Evolutionary conservation across 2,329 filamentous ascomycete species (phyloP), one percentile per base, ranked within the genome.

Genomic region (Cryphonectria japonica): DNA sequence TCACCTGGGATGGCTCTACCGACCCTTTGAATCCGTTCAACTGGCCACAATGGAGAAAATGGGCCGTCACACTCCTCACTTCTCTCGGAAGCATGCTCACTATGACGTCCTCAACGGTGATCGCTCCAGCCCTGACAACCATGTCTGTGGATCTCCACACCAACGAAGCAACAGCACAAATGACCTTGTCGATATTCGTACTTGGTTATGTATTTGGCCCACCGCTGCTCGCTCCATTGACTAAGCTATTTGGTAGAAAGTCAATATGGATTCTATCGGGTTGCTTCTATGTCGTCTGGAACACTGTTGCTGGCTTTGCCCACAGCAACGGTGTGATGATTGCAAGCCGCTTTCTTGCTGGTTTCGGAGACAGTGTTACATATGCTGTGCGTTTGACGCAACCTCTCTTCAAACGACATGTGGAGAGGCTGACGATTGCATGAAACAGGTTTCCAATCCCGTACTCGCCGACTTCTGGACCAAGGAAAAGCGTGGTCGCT

Each of bases 11-110:
- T 9, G 41, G 71, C 26, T 57, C 67, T 0, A 54, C 69, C 14
- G 73, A 74, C 46, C 70, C 74, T n/a, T 22, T 66, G 22, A 61
- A 74, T 32, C 74, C 73, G 2, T 72, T 73, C 66, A 75, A 74
- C 63, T 75, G 74, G 74, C 37, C 68, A 6, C 29, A 67, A 2
- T 67, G 29, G 61, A 70, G 69, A 61, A 74, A 75, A 41, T 39
- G 72, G 62, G 46, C 69, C 2, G 77, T 78, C 37, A 77, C 74
- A 5, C 43, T 81, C 34, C 71, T 82, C 39, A 76, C 77, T 57
- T 81, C 80, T 0, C 72, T 78, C 2, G 76, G 78, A 5, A 75
- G 80, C n/a, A 77, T 82, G 8, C 77, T 81, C 8, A 81, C 79
- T 0, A 72, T 78, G n/a, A 79, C 82, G 77, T 78, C 80, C 0